These are phyloP conservation scores for Podospora appendiculata DNA, from an alignment of 495 filamentous ascomycete species.

Conservation along the genomic window DNA sequence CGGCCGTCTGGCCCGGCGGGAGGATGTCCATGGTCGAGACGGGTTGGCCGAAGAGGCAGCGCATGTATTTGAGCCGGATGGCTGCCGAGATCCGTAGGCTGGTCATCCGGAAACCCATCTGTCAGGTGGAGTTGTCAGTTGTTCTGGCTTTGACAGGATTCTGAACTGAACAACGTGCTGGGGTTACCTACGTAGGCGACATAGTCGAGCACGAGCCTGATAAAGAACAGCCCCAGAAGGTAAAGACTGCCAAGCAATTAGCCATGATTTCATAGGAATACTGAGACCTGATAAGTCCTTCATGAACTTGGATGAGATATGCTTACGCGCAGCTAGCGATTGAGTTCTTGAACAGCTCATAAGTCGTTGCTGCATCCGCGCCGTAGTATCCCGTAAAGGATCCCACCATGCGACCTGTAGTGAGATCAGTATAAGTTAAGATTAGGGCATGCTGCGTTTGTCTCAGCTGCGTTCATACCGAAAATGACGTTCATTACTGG, in stretches of 20 bases:
- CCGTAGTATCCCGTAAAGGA: slow-evolving; percentile 22
- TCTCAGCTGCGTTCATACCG: slow-evolving; percentile 19
- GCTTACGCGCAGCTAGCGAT: slow-evolving; percentile 25
- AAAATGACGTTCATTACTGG: slow-evolving; percentile 43
- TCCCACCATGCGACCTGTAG: slow-evolving; percentile 34
- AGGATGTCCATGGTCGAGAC: slow-evolving; percentile 48
- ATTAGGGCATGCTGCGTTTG: neutral
- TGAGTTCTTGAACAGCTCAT: slow-evolving; percentile 17
- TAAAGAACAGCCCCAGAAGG: slow-evolving; percentile 57
- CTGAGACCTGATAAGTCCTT: neutral
- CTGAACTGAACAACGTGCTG: no score
- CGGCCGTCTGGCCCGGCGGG: slow-evolving; percentile 44
- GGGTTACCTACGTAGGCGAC: slow-evolving; percentile 41
- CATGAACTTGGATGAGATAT: neutral
- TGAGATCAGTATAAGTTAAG: slow-evolving; percentile 3
- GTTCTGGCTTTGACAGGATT: neutral
- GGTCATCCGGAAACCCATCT: slow-evolving; percentile 48
- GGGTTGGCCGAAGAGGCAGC: slow-evolving; percentile 43
- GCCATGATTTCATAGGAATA: neutral
- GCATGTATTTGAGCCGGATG: slow-evolving; percentile 45
- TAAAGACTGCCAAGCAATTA: slow-evolving; percentile 32
- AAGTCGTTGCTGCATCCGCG: slow-evolving; percentile 12
- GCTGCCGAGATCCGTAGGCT: slow-evolving; percentile 47
- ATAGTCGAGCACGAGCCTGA: slow-evolving; percentile 49
- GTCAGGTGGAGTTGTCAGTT: neutral